A percentile compares a stretch with the other conserved stretches of the same genome.
Conservation (phyloP, 2,329 filamentous ascomycete species). For the Macroventuria anomochaeta region DNA sequence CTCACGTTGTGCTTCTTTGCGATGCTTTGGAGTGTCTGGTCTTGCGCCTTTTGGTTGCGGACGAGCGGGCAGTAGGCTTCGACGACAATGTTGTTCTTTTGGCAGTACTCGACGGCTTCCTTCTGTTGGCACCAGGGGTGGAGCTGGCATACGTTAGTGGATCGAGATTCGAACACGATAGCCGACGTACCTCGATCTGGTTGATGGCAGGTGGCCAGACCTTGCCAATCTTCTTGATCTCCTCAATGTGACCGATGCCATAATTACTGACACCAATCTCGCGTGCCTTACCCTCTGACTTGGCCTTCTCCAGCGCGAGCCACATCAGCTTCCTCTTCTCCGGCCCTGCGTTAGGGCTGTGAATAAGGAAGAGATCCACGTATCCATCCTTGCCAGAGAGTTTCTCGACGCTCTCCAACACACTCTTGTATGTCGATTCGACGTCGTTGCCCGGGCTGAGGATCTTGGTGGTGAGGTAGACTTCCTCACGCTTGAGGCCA, state of each 20-base stretch:
- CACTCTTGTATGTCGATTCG: slow-evolving; percentile 65
- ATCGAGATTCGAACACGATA: not conserved
- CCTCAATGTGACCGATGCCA: slow-evolving; percentile 70
- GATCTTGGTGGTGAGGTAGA: slow-evolving; percentile 77
- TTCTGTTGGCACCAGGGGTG: slow-evolving; percentile 76
- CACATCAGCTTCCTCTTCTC: slow-evolving; percentile 67
- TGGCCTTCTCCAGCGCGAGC: slow-evolving; percentile 68
- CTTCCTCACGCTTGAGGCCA: slow-evolving; percentile 61
- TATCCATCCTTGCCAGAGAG: slow-evolving; percentile 64
- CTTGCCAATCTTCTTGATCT: slow-evolving; percentile 69
- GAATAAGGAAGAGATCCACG: slow-evolving; percentile 75
- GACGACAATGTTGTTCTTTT: slow-evolving; percentile 64
- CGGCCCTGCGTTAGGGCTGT: slow-evolving; percentile 65
- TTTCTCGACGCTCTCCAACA: slow-evolving; percentile 68
- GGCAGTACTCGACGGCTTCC: slow-evolving; percentile 63
- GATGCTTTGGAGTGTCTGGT: slow-evolving; percentile 68
- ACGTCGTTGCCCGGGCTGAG: slow-evolving; percentile 59
- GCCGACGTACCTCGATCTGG: slow-evolving; percentile 69
- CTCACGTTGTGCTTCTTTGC: slow-evolving; percentile 75
- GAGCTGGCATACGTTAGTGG: slow-evolving; percentile 56
- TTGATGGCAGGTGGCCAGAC: slow-evolving; percentile 75
- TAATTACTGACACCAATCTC: slow-evolving; percentile 78
- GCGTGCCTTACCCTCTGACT: slow-evolving; percentile 65
- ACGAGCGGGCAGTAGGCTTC: slow-evolving; percentile 72
- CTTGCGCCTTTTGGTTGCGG: slow-evolving; percentile 74